Conservation (phyloP, 1,284 basidiomycete genomes). For the Papiliotrema terrestris region DNA sequence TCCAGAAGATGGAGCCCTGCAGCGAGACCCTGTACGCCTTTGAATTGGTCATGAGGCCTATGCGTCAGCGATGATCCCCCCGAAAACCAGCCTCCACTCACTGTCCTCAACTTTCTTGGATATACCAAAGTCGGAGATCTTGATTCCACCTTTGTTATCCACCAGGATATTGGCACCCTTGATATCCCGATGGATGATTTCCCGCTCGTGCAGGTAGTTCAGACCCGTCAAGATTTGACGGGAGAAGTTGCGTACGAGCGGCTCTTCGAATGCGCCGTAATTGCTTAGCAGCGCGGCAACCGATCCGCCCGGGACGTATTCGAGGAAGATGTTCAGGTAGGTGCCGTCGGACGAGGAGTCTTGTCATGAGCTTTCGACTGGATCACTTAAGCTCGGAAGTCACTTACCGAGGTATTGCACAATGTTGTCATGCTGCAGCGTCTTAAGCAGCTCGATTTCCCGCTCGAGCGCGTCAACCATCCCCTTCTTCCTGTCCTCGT, state of each 20-base stretch:
- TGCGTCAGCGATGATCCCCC: not conserved
- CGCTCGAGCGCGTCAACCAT: conserved; percentile 94
- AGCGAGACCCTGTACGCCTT: conserved; percentile 82
- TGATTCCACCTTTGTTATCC: conserved; percentile 97
- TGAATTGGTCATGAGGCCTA: conserved; percentile 72
- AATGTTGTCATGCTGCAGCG: conserved; percentile 93
- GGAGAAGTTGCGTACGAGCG: conserved; percentile 89
- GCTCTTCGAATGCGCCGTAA: conserved; percentile 96
- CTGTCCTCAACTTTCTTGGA: conserved; percentile 96
- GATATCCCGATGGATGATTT: conserved; percentile 97
- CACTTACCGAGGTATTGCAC: conserved; percentile 90
- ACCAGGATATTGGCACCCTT: conserved; percentile 98
- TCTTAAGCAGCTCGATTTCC: conserved; percentile 94
- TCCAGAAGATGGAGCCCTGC: conserved; percentile 98
- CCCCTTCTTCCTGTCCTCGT: conserved; percentile 88
- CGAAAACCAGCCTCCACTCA: conserved; percentile 52
- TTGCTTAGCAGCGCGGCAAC: conserved; percentile 87
- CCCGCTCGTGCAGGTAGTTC: conserved; percentile 86
- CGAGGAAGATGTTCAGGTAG: conserved; percentile 94
- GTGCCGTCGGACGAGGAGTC: conserved; percentile 85
- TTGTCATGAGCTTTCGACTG: conserved; percentile 36
- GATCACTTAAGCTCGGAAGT: too few relatives aligned
- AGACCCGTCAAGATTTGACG: conserved; percentile 90
- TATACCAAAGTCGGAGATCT: conserved; percentile 98
- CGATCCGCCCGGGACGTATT: conserved; percentile 97